A percentile compares a stretch with the other conserved stretches of the same genome.
Evolutionary conservation across 306 rosid species (phyloP).

Genomic region (Spatholobus suberectus): DNA sequence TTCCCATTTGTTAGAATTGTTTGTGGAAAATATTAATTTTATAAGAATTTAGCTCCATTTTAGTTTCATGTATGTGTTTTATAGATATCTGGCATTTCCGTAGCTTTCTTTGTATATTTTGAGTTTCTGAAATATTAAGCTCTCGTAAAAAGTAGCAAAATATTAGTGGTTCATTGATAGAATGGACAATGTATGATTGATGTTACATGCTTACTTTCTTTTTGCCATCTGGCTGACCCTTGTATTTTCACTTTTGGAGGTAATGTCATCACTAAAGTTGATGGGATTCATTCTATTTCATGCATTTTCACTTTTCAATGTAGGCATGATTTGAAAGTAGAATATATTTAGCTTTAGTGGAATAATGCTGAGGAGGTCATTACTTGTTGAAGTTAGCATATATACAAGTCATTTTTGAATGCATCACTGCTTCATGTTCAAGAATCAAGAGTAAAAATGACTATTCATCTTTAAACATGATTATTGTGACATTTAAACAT

Average conservation of each 20-base stretch:
- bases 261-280: not conserved
- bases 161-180: constrained; percentile 2
- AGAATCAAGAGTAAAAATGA: constrained; percentile 5
- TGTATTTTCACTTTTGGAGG: constrained; percentile 9
- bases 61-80: constrained; percentile 1
- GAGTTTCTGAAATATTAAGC: constrained; percentile 22
- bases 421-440: constrained; percentile 1
- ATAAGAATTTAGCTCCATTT: not conserved
- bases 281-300: constrained; percentile 23
- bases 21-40: constrained; percentile 16
- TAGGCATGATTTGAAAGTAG: constrained; percentile 18
- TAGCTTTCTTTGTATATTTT: constrained; percentile 27
- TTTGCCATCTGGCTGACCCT: not conserved
- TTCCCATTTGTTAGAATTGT: constrained; percentile 11
- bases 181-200: constrained; percentile 2
- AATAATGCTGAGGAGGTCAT: constrained; percentile 9
- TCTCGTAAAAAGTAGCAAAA: not conserved
- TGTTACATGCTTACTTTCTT: constrained; percentile 29
- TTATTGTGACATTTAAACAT: constrained; percentile 16
- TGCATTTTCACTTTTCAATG: constrained; percentile 21
- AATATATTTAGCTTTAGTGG: constrained; percentile 26
- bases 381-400: not conserved
- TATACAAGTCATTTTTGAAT: not conserved
- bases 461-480: constrained; percentile 6
- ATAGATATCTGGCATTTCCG: constrained; percentile 5